A percentile compares a stretch with the other conserved stretches of the same genome.
phyloP scores from a whole-genome alignment of 2,329 filamentous ascomycete species.

The Trichoderma citrinoviride region DNA sequence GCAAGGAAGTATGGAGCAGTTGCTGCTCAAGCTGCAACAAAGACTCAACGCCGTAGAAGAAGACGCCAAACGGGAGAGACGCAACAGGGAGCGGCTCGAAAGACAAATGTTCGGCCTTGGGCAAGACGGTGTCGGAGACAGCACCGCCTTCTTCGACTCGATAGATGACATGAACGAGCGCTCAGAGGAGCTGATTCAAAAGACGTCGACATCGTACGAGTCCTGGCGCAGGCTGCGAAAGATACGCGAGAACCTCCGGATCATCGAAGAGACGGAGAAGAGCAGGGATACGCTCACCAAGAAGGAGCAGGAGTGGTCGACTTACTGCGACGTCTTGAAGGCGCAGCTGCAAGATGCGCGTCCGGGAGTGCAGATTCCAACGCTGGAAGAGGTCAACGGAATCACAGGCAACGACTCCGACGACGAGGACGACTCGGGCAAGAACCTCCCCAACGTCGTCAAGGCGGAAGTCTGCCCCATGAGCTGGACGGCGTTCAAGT shows the following conservation, averaged over 20 bases:
- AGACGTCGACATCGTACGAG: background rate
- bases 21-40: background rate
- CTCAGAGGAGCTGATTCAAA: background rate
- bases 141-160: background rate
- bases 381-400: background rate
- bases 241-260: background rate
- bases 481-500: slow-evolving; percentile 2
- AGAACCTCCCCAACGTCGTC: background rate
- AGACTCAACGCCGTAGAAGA: background rate
- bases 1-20: background rate
- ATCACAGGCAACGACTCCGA: background rate
- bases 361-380: background rate
- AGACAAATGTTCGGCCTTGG: background rate
- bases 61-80: background rate
- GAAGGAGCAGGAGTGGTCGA: background rate
- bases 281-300: background rate
- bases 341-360: background rate
- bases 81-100: background rate
- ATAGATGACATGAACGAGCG: background rate
- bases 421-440: background rate
- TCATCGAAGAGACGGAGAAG: background rate
- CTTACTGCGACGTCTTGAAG: background rate
- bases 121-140: background rate
- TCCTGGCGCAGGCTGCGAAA: background rate
- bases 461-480: background rate